Percentiles rank a stretch among this genome's conserved stretches.
phyloP scores from a whole-genome alignment of 306 rosid species.

The Ziziphus jujuba region DNA sequence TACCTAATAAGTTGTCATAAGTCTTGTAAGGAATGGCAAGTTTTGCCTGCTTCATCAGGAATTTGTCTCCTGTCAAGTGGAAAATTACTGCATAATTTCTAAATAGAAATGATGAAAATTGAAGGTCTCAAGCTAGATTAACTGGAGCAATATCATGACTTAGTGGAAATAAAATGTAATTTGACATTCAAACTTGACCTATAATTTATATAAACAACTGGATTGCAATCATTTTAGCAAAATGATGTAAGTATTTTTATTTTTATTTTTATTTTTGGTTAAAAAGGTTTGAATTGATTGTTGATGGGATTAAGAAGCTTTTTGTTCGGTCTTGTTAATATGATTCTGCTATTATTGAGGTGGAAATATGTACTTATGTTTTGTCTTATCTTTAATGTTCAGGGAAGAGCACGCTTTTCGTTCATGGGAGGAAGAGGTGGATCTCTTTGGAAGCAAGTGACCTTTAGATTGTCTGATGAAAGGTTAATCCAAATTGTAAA shows the following conservation, averaged over 20 bases:
- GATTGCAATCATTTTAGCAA: neutral
- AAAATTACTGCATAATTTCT: neutral
- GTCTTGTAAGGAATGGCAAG: neutral
- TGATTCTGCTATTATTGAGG: neutral
- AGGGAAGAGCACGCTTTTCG: constrained; percentile 95
- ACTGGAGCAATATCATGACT: neutral
- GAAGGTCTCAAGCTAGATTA: neutral
- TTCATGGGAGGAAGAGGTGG: constrained; percentile 98
- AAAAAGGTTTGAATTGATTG: neutral
- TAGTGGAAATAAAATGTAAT: neutral
- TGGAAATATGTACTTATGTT: constrained; percentile 1
- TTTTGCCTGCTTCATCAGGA: neutral
- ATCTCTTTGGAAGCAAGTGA: constrained; percentile 86
- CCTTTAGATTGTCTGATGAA: constrained; percentile 65
- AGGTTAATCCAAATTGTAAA: constrained; percentile 50
- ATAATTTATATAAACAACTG: neutral
- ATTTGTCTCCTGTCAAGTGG: neutral
- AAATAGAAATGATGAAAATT: neutral
- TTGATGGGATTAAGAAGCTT: neutral
- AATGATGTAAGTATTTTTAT: too few species aligned
- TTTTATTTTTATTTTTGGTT: neutral
- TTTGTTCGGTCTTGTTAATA: neutral
- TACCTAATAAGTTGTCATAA: too few species aligned
- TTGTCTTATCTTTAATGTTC: constrained; percentile 21
- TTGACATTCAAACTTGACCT: neutral